Conservation (phyloP, 805 yeast species). For the Yamadazyma paraphyllophila region DNA sequence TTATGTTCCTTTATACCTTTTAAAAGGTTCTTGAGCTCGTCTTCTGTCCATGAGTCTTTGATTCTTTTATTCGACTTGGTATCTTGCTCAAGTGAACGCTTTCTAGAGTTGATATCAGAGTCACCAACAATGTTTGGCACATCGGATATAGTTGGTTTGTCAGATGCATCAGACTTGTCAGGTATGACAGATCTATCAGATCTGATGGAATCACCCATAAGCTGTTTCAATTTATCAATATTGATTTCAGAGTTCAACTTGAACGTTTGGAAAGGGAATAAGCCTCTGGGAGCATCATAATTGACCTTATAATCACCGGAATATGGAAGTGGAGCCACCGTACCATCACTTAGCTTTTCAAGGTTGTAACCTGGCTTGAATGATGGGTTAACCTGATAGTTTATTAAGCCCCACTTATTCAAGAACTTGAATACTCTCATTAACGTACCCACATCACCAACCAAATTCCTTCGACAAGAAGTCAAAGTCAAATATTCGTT, state of each 20-base stretch:
- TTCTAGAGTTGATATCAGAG: background rate
- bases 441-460: constrained; percentile 88
- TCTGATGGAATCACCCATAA: constrained; percentile 17
- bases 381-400: constrained; percentile 86
- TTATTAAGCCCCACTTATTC: constrained; percentile 89
- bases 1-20: constrained; percentile 60
- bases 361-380: constrained; percentile 62
- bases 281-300: constrained; percentile 87
- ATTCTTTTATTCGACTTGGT: constrained; percentile 20
- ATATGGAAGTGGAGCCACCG: constrained; percentile 56
- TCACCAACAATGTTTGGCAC: background rate
- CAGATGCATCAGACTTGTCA: background rate
- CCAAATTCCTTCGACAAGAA: constrained; percentile 84
- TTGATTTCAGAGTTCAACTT: constrained; percentile 58
- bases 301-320: constrained; percentile 75
- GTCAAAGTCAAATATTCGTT: constrained; percentile 87
- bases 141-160: background rate
- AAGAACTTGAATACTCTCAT: constrained; percentile 81
- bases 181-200: background rate
- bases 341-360: constrained; percentile 46
- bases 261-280: constrained; percentile 86
- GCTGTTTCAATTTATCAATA: constrained; percentile 32
- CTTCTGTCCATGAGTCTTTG: constrained; percentile 60
- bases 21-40: constrained; percentile 58
- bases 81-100: constrained; percentile 4